Percentiles rank a stretch among this genome's conserved stretches.
Conservation (phyloP, 2,329 filamentous ascomycete species). For the Graphium sp. region DNA sequence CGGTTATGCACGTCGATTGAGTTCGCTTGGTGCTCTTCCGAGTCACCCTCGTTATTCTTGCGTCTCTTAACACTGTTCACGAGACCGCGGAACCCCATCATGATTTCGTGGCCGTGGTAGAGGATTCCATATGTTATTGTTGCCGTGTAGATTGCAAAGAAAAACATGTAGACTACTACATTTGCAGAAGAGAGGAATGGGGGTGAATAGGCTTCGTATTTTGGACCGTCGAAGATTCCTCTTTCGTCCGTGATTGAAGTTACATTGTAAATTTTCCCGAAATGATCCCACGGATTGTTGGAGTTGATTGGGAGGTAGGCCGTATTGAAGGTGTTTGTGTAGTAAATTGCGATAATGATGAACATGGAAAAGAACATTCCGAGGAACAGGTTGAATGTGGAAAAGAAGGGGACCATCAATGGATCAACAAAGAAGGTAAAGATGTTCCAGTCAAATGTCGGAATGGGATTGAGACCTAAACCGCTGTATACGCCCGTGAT, state of each 20-base stretch:
- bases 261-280: constrained; percentile 20
- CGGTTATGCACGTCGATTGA: constrained; percentile 22
- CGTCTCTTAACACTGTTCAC: constrained; percentile 6
- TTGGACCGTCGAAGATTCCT: constrained; percentile 17
- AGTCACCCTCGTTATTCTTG: constrained; percentile 11
- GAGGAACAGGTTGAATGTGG: constrained; percentile 15
- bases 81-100: constrained; percentile 16
- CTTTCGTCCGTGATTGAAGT: constrained; percentile 13
- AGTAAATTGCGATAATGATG: constrained; percentile 14
- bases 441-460: constrained; percentile 31
- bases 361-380: constrained; percentile 13
- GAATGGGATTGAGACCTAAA: constrained; percentile 25
- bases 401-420: constrained; percentile 18
- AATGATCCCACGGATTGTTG: constrained; percentile 20
- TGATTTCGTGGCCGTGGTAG: constrained; percentile 20
- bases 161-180: constrained; percentile 17
- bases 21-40: constrained; percentile 8
- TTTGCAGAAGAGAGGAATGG: constrained; percentile 20
- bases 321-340: constrained; percentile 16
- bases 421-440: constrained; percentile 14
- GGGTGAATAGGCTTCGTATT: constrained; percentile 22
- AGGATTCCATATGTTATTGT: constrained; percentile 20
- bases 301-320: constrained; percentile 22
- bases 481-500: constrained; percentile 26
- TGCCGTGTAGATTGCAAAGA: constrained; percentile 22